Percentiles rank a stretch among this genome's conserved stretches.
Evolutionary conservation across 2,329 filamentous ascomycete species (phyloP).

Genomic region (Trichothecium sympodiale): DNA sequence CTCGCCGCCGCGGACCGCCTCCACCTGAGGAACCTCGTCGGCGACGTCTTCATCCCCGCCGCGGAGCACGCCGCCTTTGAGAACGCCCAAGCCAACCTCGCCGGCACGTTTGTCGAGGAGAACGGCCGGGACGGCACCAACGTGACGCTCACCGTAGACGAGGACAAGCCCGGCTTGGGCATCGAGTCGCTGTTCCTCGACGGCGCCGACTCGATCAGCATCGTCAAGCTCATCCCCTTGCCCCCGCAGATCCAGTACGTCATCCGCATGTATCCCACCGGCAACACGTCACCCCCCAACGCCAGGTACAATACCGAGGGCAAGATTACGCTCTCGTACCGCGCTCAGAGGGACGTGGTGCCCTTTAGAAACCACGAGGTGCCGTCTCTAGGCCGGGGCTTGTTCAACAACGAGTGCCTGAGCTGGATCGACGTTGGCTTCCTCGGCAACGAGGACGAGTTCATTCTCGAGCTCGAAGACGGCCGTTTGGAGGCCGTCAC

Average conservation of each 20-base stretch:
- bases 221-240: background rate
- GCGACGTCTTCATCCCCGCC: constrained; percentile 10
- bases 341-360: background rate
- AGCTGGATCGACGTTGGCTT: constrained; percentile 1
- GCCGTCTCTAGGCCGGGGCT: background rate
- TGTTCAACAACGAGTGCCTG: background rate
- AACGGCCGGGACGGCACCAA: constrained; percentile 8
- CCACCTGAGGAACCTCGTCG: constrained; percentile 8
- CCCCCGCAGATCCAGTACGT: background rate
- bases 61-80: constrained; percentile 10
- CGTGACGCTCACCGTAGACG: constrained; percentile 8
- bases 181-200: background rate
- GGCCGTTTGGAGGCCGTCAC: background rate
- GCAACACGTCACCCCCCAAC: background rate
- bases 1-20: constrained; percentile 9
- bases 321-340: background rate
- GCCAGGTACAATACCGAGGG: background rate
- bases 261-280: background rate
- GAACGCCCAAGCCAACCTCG: constrained; percentile 8
- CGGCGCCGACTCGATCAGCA: background rate
- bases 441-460: background rate
- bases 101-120: constrained; percentile 9
- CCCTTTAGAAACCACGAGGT: background rate
- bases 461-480: background rate
- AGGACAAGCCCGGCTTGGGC: constrained; percentile 4